Evolutionary conservation across 192 early-diverging fungal genomes (phyloP), one percentile per base, ranked within the genome.

Genomic region (Umbelopsis sp.): DNA sequence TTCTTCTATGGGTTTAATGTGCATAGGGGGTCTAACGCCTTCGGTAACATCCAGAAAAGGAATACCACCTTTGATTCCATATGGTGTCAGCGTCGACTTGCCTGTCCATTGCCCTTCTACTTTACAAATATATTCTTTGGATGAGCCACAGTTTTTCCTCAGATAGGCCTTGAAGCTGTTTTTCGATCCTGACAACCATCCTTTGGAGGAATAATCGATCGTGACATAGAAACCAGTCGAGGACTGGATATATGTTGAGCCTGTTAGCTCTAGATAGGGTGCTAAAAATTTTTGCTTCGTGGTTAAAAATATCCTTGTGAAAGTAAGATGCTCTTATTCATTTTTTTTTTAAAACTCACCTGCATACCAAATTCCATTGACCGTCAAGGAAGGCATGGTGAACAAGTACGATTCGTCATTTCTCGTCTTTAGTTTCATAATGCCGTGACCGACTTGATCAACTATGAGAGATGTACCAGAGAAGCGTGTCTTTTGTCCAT

Each of bases 141-240:
- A 24, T 24, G 47, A 71, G 29, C 75, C 75, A 44, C 70, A 49
- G 8, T 74, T 77, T 24, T 73, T 70, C 32, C 31, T 32, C 10
- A 78, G 66, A 52, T 78, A 81, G 51, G 86, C 90, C 56, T 88
- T 89, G 77, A 93, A 93, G 70, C 86, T 86, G 74, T 93, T 88
- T 73, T 91, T 88, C 49, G 90, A 89, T 68, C 92, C 92, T 14
- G 90, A 90, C 70, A 92, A 82, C 86, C 90, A 93, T 24, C 90
- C 88, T 68, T 86, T 89, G 45, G 89, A 86, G 66, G 81, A 75
- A 76, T 88, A 92, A 47, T 93, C 89, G 74, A 94, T 88, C 2
- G 72, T 71, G 31, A 68, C 73, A 32, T 78, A 78, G 20, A 78
- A 51, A 11, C 77, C 77, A 68, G 85, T 87, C 4, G 90, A 85